Conservation (phyloP, 768 basidiomycete genomes). For the Lactarius sp. region DNA sequence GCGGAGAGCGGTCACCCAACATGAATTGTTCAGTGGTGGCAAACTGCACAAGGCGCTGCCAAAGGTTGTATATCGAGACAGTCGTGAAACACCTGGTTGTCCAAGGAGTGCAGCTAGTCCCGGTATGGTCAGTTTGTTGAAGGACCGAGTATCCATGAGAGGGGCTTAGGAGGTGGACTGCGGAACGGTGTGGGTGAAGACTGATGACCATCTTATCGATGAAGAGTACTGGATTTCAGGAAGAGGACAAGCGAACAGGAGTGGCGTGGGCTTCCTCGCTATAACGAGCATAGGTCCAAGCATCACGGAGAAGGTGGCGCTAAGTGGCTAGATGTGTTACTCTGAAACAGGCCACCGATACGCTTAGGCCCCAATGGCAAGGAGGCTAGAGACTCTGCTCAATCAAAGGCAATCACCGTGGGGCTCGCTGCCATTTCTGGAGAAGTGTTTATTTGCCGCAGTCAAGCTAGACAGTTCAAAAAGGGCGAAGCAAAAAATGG, state of each 20-base stretch:
- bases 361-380: neutral
- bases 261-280: neutral
- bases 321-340: neutral
- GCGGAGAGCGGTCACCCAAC: neutral
- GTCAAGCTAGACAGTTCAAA: neutral
- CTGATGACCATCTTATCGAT: neutral
- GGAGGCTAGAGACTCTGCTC: neutral
- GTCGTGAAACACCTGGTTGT: neutral
- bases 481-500: neutral
- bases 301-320: neutral
- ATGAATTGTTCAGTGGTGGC: neutral
- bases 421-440: neutral
- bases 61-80: neutral
- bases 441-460: neutral
- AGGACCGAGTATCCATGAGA: neutral
- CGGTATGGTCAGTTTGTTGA: neutral
- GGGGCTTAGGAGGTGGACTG: neutral
- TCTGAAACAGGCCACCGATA: neutral
- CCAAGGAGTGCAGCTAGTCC: neutral
- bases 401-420: neutral
- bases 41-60: neutral
- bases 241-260: neutral
- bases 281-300: neutral
- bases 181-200: neutral
- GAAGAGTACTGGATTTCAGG: neutral